Evolutionary conservation across 257 asterid genomes (phyloP).

Genomic region (Knoxia roxburghii): DNA sequence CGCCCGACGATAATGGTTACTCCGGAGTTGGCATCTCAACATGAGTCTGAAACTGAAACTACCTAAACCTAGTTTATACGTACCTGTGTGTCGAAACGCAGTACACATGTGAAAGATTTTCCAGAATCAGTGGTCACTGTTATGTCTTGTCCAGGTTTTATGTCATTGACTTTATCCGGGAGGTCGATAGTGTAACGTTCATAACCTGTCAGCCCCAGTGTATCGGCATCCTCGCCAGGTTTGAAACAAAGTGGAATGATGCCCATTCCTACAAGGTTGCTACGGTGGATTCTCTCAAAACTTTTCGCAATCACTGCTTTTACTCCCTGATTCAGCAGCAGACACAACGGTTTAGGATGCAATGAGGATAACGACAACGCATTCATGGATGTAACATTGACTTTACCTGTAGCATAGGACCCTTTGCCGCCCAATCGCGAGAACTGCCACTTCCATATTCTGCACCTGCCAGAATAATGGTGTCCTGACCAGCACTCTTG

Average conservation of each 20-base stretch:
- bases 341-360: background rate
- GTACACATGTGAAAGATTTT: conserved; percentile 60
- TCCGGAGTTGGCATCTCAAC: background rate
- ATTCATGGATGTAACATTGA: background rate
- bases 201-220: conserved; percentile 73
- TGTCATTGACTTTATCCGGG: conserved; percentile 55
- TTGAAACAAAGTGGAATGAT: conserved; percentile 86
- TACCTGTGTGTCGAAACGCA: conserved; percentile 91
- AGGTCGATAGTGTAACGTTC: conserved; percentile 80
- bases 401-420: conserved; percentile 89
- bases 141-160: conserved; percentile 77
- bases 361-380: background rate
- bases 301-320: conserved; percentile 95
- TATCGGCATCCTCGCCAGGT: conserved; percentile 78
- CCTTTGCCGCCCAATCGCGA: conserved; percentile 99
- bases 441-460: conserved; percentile 99
- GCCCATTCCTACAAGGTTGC: conserved; percentile 96
- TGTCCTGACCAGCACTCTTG: conserved; percentile 69
- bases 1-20: background rate
- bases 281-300: conserved; percentile 92
- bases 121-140: conserved; percentile 69
- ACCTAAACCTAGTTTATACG: background rate
- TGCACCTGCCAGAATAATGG: conserved; percentile 87
- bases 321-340: conserved; percentile 55
- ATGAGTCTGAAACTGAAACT: background rate